These are phyloP conservation scores for Mycena kentingensis DNA, from an alignment of 768 basidiomycete genomes.

Conservation along the genomic window DNA sequence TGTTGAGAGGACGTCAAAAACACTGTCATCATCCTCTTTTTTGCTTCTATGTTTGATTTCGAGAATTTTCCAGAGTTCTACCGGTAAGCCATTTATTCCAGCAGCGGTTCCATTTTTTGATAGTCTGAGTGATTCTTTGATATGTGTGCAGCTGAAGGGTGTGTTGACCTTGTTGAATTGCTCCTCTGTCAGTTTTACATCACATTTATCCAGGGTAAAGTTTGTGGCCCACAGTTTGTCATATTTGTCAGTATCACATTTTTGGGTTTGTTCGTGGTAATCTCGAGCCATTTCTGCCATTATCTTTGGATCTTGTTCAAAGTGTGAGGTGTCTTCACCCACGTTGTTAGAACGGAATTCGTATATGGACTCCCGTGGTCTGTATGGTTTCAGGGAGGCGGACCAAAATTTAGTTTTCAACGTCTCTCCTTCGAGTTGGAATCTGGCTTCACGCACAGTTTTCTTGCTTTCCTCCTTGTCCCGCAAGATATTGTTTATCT, in stretches of 20 bases:
- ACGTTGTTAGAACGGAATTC: neutral
- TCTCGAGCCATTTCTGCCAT: neutral
- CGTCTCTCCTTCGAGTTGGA: neutral
- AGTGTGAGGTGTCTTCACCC: neutral
- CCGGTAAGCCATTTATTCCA: neutral
- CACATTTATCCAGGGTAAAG: neutral
- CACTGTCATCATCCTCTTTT: neutral
- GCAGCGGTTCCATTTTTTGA: neutral
- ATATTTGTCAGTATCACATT: neutral
- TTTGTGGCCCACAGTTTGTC: neutral
- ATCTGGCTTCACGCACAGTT: neutral
- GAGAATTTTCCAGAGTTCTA: neutral
- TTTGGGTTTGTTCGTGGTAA: neutral
- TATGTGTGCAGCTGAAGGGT: neutral
- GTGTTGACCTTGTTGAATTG: neutral
- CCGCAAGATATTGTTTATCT: neutral
- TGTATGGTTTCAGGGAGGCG: neutral
- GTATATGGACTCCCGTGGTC: neutral
- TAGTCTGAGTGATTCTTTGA: neutral
- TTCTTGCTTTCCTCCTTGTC: neutral
- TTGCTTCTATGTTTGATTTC: neutral
- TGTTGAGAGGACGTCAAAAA: neutral
- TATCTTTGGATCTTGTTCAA: neutral
- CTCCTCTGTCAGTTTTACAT: neutral
- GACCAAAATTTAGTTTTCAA: neutral